These are phyloP conservation scores for Tolypocladium endophyticum DNA, from an alignment of 2,329 filamentous ascomycete species.

Conservation along the genomic window DNA sequence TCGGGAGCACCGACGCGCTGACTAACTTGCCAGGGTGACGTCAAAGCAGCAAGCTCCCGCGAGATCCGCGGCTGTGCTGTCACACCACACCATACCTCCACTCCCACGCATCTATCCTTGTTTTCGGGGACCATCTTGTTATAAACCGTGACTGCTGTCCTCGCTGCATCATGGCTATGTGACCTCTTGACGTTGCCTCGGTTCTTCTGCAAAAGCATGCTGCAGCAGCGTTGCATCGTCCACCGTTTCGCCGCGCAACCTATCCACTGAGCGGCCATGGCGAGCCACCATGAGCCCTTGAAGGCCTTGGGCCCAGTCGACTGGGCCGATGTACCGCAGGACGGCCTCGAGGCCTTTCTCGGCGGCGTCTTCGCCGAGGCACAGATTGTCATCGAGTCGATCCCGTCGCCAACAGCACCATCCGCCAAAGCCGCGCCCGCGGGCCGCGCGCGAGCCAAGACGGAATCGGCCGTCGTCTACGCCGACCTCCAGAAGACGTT, in stretches of 20 bases:
- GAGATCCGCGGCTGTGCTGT: not conserved
- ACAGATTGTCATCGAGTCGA: slow-evolving; percentile 64
- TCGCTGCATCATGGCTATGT: not conserved
- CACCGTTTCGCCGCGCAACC: not conserved
- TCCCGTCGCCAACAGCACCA: slow-evolving; percentile 41
- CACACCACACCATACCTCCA: not conserved
- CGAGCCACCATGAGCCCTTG: slow-evolving; percentile 47
- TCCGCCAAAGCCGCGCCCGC: slow-evolving; percentile 27
- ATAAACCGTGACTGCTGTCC: not conserved
- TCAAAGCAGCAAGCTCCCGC: not conserved
- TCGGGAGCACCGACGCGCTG: not conserved
- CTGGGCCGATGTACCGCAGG: slow-evolving; percentile 35
- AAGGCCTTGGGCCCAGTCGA: slow-evolving; percentile 43
- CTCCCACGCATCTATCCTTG: not conserved
- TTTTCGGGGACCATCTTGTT: not conserved
- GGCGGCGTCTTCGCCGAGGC: slow-evolving; percentile 52
- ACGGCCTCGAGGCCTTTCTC: slow-evolving; percentile 44
- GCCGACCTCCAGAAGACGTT: slow-evolving; percentile 41
- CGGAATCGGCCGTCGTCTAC: slow-evolving; percentile 40
- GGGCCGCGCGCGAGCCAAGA: slow-evolving; percentile 42
- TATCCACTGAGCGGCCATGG: slow-evolving; percentile 28
- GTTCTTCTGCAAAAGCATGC: not conserved
- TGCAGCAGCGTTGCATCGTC: not conserved
- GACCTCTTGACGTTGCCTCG: not conserved
- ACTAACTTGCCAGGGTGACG: not conserved